Evolutionary conservation across 495 filamentous ascomycete genomes (phyloP).

Genomic region (Pyronema omphalodes): DNA sequence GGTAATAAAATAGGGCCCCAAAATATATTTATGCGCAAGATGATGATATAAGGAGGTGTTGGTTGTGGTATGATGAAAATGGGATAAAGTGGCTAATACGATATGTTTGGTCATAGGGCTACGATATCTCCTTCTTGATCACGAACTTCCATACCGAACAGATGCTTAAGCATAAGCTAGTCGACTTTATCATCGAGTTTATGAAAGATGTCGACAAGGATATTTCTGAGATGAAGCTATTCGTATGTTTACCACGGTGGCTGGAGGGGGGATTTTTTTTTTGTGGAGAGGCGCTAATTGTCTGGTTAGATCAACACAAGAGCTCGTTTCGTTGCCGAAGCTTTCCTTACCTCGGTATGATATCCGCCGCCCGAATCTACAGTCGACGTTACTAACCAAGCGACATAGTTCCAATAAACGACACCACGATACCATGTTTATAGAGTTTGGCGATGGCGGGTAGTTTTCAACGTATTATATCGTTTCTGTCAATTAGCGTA

Average conservation of each 20-base stretch:
- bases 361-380: background rate
- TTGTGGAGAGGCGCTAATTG: background rate
- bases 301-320: slow-evolving; percentile 69
- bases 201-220: slow-evolving; percentile 99
- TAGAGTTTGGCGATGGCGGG: background rate
- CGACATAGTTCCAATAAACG: background rate
- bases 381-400: background rate
- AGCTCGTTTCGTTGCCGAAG: slow-evolving; percentile 94
- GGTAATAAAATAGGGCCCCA: too few species aligned
- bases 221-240: slow-evolving; percentile 99
- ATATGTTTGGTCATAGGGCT: slow-evolving; percentile 41
- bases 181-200: slow-evolving; percentile 96
- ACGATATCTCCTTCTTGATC: slow-evolving; percentile 96
- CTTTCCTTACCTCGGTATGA: slow-evolving; percentile 68
- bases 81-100: background rate
- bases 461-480: background rate
- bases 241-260: slow-evolving; percentile 45
- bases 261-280: too few species aligned
- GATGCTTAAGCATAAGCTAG: slow-evolving; percentile 95
- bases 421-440: background rate
- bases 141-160: slow-evolving; percentile 96
- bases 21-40: too few species aligned
- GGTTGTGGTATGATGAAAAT: too few species aligned
- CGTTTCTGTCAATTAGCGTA: background rate
- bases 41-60: background rate